Evolutionary conservation across 1,139 yeast species (phyloP).

Genomic region (Geotrichum macrosporum): DNA sequence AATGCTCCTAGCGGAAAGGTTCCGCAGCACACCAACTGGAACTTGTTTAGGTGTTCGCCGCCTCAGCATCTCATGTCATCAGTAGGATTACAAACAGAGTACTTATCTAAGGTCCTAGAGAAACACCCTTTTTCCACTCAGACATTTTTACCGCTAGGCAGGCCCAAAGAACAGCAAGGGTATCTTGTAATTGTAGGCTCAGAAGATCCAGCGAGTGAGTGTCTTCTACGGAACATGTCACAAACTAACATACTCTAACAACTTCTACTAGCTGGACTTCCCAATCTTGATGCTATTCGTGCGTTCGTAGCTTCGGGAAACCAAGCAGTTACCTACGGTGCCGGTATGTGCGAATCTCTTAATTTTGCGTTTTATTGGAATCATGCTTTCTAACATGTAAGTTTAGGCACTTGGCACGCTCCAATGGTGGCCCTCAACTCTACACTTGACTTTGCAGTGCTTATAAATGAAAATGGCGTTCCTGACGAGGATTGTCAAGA

Average conservation of each 20-base stretch:
- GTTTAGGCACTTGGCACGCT: conserved; percentile 71
- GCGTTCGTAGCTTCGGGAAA: conserved; percentile 78
- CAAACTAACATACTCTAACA: conserved; percentile 22
- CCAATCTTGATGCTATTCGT: conserved; percentile 54
- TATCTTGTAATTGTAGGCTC: conserved; percentile 80
- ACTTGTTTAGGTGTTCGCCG: conserved; percentile 76
- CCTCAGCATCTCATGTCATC: conserved; percentile 54
- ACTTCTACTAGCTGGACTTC: conserved; percentile 46
- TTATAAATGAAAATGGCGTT: conserved; percentile 77
- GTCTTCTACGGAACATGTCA: not conserved
- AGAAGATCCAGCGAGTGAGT: conserved; percentile 36
- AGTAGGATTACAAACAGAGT: conserved; percentile 29
- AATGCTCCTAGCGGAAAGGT: conserved; percentile 45
- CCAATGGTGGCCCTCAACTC: conserved; percentile 76
- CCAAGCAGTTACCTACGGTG: conserved; percentile 85
- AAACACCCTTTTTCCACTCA: conserved; percentile 91
- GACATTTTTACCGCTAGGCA: conserved; percentile 86
- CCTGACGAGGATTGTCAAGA: conserved; percentile 81
- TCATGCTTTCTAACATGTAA: too few relatives aligned
- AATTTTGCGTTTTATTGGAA: too few relatives aligned
- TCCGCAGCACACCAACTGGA: conserved; percentile 63
- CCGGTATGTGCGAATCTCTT: too few relatives aligned
- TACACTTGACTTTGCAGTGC: conserved; percentile 73
- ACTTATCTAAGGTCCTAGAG: conserved; percentile 68
- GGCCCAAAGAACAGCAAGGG: conserved; percentile 46